Evolutionary conservation across 1,284 basidiomycete genomes (phyloP).

Genomic region (Moniliophthora roreri): DNA sequence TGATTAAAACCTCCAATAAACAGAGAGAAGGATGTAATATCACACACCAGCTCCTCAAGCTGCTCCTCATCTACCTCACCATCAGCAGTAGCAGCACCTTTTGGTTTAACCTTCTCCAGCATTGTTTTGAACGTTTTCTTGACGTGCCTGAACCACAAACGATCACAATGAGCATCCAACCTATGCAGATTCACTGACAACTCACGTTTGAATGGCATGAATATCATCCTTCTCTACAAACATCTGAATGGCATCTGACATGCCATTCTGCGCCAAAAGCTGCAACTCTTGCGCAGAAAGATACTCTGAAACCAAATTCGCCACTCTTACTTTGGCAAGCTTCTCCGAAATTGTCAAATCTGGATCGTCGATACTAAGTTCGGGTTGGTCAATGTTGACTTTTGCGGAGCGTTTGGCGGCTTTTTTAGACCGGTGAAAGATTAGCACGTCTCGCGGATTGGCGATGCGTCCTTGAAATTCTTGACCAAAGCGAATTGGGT

Average conservation of each 20-base stretch:
- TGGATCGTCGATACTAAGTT: slow-evolving; percentile 75
- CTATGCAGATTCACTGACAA: slow-evolving; percentile 19
- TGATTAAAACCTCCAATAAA: background rate
- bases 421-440: slow-evolving; percentile 87
- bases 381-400: slow-evolving; percentile 66
- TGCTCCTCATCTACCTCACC: slow-evolving; percentile 75
- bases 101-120: slow-evolving; percentile 54
- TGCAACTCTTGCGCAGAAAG: slow-evolving; percentile 87
- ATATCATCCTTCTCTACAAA: slow-evolving; percentile 96
- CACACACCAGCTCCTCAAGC: slow-evolving; percentile 69
- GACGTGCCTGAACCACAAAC: slow-evolving; percentile 61
- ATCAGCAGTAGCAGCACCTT: slow-evolving; percentile 38
- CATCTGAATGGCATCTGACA: slow-evolving; percentile 89
- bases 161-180: background rate
- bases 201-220: slow-evolving; percentile 85
- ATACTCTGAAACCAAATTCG: slow-evolving; percentile 85
- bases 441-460: slow-evolving; percentile 91
- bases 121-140: slow-evolving; percentile 58
- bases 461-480: slow-evolving; percentile 91
- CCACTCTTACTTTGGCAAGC: slow-evolving; percentile 67
- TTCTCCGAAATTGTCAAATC: slow-evolving; percentile 65
- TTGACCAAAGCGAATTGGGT: slow-evolving; percentile 95
- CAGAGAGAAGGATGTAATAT: background rate
- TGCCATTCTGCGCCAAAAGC: slow-evolving; percentile 80
- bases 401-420: slow-evolving; percentile 45